Conservation (phyloP, 768 basidiomycete genomes). For the Xerocomellus amylosporus region DNA sequence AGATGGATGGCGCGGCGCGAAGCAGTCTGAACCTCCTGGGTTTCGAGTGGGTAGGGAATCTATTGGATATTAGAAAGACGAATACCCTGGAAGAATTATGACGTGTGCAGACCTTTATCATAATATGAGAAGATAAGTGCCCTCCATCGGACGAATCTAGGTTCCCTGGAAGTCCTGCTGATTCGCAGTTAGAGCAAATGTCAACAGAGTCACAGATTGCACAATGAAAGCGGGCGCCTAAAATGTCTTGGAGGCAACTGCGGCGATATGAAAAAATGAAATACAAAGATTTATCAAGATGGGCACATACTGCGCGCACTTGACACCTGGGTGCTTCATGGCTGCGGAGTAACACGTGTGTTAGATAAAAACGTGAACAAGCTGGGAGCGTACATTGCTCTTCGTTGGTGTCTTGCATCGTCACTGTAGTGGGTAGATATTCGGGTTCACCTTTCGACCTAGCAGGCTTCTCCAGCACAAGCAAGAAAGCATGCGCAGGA, state of each 20-base stretch:
- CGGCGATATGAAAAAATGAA: neutral
- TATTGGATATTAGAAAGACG: slow-evolving; percentile 30
- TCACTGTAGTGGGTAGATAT: slow-evolving; percentile 13
- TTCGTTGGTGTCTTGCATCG: slow-evolving; percentile 43
- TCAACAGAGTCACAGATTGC: slow-evolving; percentile 83
- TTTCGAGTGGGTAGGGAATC: slow-evolving; percentile 85
- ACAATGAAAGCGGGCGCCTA: slow-evolving; percentile 92
- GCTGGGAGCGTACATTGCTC: slow-evolving; percentile 54
- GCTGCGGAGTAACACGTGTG: slow-evolving; percentile 38
- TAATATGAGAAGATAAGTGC: slow-evolving; percentile 82
- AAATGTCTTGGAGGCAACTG: slow-evolving; percentile 86
- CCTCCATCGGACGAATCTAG: slow-evolving; percentile 74
- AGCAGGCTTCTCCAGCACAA: slow-evolving; percentile 62
- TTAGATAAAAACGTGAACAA: neutral
- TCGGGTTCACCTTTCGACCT: slow-evolving; percentile 44
- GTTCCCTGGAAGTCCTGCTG: slow-evolving; percentile 81
- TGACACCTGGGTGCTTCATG: slow-evolving; percentile 75
- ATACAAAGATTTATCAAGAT: neutral
- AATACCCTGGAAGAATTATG: neutral
- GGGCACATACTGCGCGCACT: slow-evolving; percentile 76
- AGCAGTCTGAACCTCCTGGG: slow-evolving; percentile 68
- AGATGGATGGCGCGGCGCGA: slow-evolving; percentile 70
- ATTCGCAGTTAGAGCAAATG: slow-evolving; percentile 85
- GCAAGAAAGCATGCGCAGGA: slow-evolving; percentile 82
- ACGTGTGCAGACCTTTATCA: slow-evolving; percentile 72